Percentiles rank a stretch among this genome's conserved stretches.
Evolutionary conservation across 2,329 filamentous ascomycete species (phyloP).

Genomic region (Trichoderma harzianum): DNA sequence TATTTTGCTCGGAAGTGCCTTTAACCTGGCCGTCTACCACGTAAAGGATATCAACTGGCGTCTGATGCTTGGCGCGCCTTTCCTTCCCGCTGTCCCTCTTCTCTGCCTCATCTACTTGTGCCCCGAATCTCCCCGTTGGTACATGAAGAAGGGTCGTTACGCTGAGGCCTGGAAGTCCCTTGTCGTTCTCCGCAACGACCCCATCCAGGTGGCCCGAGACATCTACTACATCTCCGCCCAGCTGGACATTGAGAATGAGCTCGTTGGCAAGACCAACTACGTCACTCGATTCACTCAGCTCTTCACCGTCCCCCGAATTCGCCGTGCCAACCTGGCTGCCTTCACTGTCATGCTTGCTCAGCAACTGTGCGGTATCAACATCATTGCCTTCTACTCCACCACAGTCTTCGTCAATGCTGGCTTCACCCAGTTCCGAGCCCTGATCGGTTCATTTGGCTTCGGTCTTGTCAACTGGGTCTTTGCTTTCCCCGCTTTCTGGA

Average conservation of each 20-base stretch:
- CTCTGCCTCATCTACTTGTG: slow-evolving; percentile 56
- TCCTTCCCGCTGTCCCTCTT: slow-evolving; percentile 55
- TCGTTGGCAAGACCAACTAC: slow-evolving; percentile 38
- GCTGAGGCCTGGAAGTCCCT: slow-evolving; percentile 57
- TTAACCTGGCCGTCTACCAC: slow-evolving; percentile 33
- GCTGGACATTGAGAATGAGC: slow-evolving; percentile 40
- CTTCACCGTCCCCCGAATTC: slow-evolving; percentile 65
- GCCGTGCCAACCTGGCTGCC: slow-evolving; percentile 70
- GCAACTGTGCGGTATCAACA: slow-evolving; percentile 67
- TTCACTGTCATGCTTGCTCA: slow-evolving; percentile 78
- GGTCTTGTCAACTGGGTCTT: slow-evolving; percentile 62
- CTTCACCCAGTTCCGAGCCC: slow-evolving; percentile 50
- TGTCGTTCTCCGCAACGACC: slow-evolving; percentile 47
- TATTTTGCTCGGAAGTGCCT: slow-evolving; percentile 43
- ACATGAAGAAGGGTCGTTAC: slow-evolving; percentile 62
- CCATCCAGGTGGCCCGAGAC: slow-evolving; percentile 57
- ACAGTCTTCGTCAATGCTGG: slow-evolving; percentile 59
- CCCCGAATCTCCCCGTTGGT: slow-evolving; percentile 62
- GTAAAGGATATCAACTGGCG: slow-evolving; percentile 34
- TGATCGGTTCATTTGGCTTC: slow-evolving; percentile 46
- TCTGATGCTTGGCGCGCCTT: slow-evolving; percentile 56
- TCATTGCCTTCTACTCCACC: slow-evolving; percentile 71
- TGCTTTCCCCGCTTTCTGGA: slow-evolving; percentile 63
- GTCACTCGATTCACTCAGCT: slow-evolving; percentile 54
- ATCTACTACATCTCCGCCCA: slow-evolving; percentile 53